A percentile compares a stretch with the other conserved stretches of the same genome.
These are phyloP conservation scores for Fraxinus ornus DNA, from an alignment of 305 asterid species.

Conservation along the genomic window DNA sequence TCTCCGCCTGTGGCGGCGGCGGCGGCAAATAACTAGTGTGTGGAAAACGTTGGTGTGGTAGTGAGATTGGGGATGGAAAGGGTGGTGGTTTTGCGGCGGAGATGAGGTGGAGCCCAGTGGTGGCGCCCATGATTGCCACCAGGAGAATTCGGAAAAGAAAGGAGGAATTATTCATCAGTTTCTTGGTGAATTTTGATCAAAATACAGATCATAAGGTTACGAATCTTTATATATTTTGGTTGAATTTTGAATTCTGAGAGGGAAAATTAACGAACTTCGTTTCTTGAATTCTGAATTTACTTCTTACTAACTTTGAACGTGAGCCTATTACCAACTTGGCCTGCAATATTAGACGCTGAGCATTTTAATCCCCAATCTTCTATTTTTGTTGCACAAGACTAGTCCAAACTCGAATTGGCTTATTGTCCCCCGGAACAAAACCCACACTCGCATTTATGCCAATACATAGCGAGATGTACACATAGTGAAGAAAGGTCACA, in stretches of 20 bases:
- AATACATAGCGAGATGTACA: too few relatives aligned
- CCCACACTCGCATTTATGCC: too few relatives aligned
- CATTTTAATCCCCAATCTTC: neutral
- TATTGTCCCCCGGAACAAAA: too few relatives aligned
- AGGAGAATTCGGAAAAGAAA: constrained; percentile 22
- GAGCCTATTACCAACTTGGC: too few relatives aligned
- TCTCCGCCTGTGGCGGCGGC: constrained; percentile 2
- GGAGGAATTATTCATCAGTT: neutral
- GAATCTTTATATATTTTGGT: neutral
- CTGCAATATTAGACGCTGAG: too few relatives aligned
- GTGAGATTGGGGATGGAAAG: constrained; percentile 5
- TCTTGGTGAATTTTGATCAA: neutral
- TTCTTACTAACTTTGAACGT: too few relatives aligned
- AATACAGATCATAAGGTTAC: neutral
- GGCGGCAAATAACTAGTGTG: constrained; percentile 1
- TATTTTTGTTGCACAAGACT: too few relatives aligned
- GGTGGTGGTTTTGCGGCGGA: constrained; percentile 17
- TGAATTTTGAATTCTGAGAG: neutral
- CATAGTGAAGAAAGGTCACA: too few relatives aligned
- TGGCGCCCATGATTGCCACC: constrained; percentile 15
- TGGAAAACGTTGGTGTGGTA: constrained; percentile 17
- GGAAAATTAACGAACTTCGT: neutral
- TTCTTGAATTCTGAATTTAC: neutral
- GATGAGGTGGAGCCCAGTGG: constrained; percentile 18
- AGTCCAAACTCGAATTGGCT: neutral